A percentile compares a stretch with the other conserved stretches of the same genome.
phyloP scores from a whole-genome alignment of 2,329 filamentous ascomycete genomes.

The Davidsoniella australis region DNA sequence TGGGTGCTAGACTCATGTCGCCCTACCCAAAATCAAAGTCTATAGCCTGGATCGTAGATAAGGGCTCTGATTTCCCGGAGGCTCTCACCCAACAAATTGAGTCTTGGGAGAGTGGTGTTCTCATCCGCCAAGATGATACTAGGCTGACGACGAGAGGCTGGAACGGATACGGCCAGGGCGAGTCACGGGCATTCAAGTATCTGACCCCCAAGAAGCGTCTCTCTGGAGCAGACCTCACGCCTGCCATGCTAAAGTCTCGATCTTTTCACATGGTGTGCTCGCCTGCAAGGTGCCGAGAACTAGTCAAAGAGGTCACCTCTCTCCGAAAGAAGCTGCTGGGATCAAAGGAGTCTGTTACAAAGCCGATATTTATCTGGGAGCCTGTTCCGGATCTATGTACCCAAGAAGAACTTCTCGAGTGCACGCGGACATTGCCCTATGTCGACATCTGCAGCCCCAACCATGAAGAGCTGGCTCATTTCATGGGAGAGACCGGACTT shows the following conservation, averaged over 20 bases:
- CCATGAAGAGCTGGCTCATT: slow-evolving; percentile 69
- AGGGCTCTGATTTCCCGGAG: slow-evolving; percentile 69
- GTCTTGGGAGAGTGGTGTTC: slow-evolving; percentile 58
- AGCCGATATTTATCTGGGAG: slow-evolving; percentile 81
- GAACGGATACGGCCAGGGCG: slow-evolving; percentile 70
- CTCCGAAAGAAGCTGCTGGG: slow-evolving; percentile 29
- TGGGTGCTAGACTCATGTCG: slow-evolving; percentile 79
- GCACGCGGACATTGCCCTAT: slow-evolving; percentile 43
- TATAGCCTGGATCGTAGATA: slow-evolving; percentile 83
- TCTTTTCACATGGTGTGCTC: slow-evolving; percentile 83
- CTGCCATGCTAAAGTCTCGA: slow-evolving; percentile 48
- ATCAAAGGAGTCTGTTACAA: slow-evolving; percentile 23
- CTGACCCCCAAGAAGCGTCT: slow-evolving; percentile 72
- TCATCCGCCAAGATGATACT: slow-evolving; percentile 47
- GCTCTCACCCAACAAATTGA: slow-evolving; percentile 45
- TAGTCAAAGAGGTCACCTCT: slow-evolving; percentile 53
- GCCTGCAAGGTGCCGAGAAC: slow-evolving; percentile 55
- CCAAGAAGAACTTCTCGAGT: slow-evolving; percentile 47
- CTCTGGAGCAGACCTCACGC: slow-evolving; percentile 52
- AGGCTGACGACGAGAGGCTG: slow-evolving; percentile 76
- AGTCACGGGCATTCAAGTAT: slow-evolving; percentile 68
- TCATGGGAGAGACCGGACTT: slow-evolving; percentile 50
- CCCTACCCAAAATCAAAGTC: slow-evolving; percentile 44
- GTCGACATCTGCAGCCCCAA: slow-evolving; percentile 61
- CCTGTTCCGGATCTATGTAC: slow-evolving; percentile 80